These are phyloP conservation scores for Pterocarpus macrocarpus DNA, from an alignment of 306 rosid species.

Conservation along the genomic window DNA sequence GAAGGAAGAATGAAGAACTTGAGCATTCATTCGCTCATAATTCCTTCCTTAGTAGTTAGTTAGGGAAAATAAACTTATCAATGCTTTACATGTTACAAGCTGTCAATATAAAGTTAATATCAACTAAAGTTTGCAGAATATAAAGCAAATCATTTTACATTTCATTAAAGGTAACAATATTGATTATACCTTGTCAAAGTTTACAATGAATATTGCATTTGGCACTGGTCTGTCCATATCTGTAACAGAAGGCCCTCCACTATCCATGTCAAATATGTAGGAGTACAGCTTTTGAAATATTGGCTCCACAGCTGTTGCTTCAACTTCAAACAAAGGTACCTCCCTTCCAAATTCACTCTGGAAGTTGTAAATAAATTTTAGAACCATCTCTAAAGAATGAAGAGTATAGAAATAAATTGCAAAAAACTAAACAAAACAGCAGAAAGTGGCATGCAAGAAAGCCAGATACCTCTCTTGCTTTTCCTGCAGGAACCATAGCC, in stretches of 20 bases:
- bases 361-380: constrained; percentile 39
- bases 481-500: constrained; percentile 89
- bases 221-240: constrained; percentile 76
- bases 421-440: constrained; percentile 8
- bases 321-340: constrained; percentile 88
- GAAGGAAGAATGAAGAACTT: constrained; percentile 39
- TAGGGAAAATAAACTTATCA: constrained; percentile 11
- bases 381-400: constrained; percentile 32
- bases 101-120: constrained; percentile 31
- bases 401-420: constrained; percentile 9
- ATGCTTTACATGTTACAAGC: background rate
- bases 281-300: constrained; percentile 84
- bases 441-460: constrained; percentile 1
- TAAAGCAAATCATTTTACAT: constrained; percentile 27
- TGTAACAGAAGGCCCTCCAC: constrained; percentile 55
- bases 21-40: constrained; percentile 8
- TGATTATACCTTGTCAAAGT: constrained; percentile 88
- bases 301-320: constrained; percentile 87
- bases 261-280: constrained; percentile 74
- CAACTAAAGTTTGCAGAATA: constrained; percentile 17
- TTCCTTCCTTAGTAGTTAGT: constrained; percentile 18
- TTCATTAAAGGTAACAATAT: constrained; percentile 37
- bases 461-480: constrained; percentile 81
- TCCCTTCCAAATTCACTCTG: constrained; percentile 94
- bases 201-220: constrained; percentile 82